Evolutionary conservation across 108 stramenopile genomes (phyloP).

Genomic region (Discostella stelligeroides): DNA sequence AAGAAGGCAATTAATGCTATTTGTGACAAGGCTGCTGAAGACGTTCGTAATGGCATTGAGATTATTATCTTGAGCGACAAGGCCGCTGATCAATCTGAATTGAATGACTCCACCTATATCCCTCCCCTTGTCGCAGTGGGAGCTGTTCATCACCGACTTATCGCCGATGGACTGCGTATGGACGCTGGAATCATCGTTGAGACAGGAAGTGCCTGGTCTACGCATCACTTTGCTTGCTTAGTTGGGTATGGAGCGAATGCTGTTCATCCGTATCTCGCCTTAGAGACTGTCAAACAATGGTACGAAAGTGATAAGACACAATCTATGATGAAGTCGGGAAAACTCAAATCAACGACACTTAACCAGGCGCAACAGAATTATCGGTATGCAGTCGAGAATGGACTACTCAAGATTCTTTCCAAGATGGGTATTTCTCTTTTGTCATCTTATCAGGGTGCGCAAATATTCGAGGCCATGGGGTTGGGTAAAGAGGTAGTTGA

Average conservation of each 20-base stretch:
- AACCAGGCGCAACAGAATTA: conserved; percentile 92
- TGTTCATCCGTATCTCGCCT: conserved; percentile 94
- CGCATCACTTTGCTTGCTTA: conserved; percentile 92
- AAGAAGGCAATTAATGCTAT: conserved; percentile 81
- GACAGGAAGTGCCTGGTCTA: conserved; percentile 93
- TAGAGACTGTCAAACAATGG: conserved; percentile 95
- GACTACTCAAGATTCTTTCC: conserved; percentile 92
- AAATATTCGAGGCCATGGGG: conserved; percentile 97
- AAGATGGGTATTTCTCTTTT: conserved; percentile 97
- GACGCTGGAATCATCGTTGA: conserved; percentile 91
- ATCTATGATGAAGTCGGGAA: conserved; percentile 88
- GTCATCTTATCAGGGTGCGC: conserved; percentile 93
- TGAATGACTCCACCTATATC: conserved; percentile 82
- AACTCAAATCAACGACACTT: conserved; percentile 64
- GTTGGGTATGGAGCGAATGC: conserved; percentile 96
- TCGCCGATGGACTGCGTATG: conserved; percentile 91
- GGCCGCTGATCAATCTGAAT: conserved; percentile 60
- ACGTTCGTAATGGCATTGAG: conserved; percentile 85
- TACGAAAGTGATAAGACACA: conserved; percentile 72
- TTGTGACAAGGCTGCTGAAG: conserved; percentile 83
- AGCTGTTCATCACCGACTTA: conserved; percentile 96
- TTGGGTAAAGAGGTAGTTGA: conserved; percentile 88
- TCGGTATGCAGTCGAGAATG: conserved; percentile 88
- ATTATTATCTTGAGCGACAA: conserved; percentile 91
- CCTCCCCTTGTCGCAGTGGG: conserved; percentile 94